Percentiles rank a stretch among this genome's conserved stretches.
Evolutionary conservation across 495 filamentous ascomycete genomes (phyloP).

Genomic region (Margaritispora aquatica): DNA sequence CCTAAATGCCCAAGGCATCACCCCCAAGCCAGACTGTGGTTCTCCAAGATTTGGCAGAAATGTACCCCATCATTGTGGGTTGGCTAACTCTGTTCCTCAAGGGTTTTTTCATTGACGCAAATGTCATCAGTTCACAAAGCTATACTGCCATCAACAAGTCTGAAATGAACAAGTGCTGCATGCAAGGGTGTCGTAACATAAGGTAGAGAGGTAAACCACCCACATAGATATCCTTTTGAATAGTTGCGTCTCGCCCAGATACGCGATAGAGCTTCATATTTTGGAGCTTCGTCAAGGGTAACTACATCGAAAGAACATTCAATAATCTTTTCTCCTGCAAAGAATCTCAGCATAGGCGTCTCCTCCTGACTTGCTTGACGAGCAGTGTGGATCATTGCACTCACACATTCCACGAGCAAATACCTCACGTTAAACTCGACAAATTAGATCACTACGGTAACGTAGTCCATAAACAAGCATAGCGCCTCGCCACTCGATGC

Average conservation of each 20-base stretch:
- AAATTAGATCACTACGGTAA: not conserved
- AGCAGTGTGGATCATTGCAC: not conserved
- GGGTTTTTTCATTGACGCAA: not conserved
- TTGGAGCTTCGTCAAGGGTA: not conserved
- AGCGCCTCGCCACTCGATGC: no score
- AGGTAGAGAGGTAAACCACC: not conserved
- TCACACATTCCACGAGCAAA: not conserved
- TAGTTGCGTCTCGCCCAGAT: not conserved
- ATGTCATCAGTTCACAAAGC: constrained; percentile 4
- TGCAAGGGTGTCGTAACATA: not conserved
- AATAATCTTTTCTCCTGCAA: not conserved
- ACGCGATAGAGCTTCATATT: constrained; percentile 1
- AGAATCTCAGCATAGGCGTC: not conserved
- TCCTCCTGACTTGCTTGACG: not conserved
- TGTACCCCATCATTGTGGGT: not conserved
- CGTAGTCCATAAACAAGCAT: no score
- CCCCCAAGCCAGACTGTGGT: not conserved
- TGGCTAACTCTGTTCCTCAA: not conserved
- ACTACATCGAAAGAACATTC: not conserved
- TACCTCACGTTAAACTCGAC: not conserved
- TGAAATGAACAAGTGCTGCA: not conserved
- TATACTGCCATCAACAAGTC: not conserved
- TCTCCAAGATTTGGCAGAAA: not conserved
- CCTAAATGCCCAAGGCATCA: not conserved
- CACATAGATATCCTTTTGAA: not conserved